These are phyloP conservation scores for Aegilops bicornis DNA, from an alignment of 176 grass and related monocot genomes.

Conservation along the genomic window DNA sequence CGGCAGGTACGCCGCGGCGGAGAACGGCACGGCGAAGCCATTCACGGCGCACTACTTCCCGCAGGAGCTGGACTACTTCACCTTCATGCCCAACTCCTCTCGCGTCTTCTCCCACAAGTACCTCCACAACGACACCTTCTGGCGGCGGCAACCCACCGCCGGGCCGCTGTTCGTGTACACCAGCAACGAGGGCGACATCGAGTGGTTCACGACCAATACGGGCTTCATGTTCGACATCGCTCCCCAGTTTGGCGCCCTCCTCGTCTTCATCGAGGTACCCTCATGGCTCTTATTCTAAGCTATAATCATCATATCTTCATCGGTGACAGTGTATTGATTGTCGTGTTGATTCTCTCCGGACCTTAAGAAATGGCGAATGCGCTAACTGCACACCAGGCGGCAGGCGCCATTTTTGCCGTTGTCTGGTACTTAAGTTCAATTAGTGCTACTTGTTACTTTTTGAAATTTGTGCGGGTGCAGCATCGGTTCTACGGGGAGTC, in stretches of 20 bases:
- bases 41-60: constrained; percentile 82
- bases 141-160: constrained; percentile 28
- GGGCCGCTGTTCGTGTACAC: constrained; percentile 91
- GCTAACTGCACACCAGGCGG: not conserved
- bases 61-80: constrained; percentile 97
- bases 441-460: not conserved
- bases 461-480: constrained; percentile 28
- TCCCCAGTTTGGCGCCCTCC: constrained; percentile 63
- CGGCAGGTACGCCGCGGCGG: not conserved
- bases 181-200: constrained; percentile 86
- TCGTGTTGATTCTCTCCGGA: no score
- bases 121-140: constrained; percentile 81
- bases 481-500: constrained; percentile 98
- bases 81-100: constrained; percentile 75
- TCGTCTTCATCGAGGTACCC: constrained; percentile 91
- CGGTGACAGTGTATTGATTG: no score
- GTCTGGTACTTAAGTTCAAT: not conserved
- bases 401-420: not conserved
- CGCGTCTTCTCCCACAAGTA: constrained; percentile 76
- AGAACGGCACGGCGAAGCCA: constrained; percentile 21
- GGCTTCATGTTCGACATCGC: constrained; percentile 94
- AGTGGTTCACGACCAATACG: constrained; percentile 79
- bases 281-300: no score
- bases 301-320: no score
- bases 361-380: not conserved